phyloP scores from a whole-genome alignment of 495 filamentous ascomycete species.

The Clavariopsis aquatica region DNA sequence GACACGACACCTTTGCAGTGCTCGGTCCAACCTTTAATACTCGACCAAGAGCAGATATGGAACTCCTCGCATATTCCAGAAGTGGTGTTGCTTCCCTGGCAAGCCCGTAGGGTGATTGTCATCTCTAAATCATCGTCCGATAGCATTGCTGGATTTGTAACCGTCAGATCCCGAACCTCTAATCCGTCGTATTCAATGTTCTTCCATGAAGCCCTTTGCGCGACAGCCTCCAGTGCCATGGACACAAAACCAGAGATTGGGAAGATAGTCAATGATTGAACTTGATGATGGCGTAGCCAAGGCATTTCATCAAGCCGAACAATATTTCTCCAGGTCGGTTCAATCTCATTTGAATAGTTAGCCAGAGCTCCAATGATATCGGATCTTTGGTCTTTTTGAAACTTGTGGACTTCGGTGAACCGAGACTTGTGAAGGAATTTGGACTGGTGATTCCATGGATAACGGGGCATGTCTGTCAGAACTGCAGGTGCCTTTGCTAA shows the following conservation, averaged over 20 bases:
- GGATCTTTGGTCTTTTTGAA: not conserved
- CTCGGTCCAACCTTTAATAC: constrained; percentile 24
- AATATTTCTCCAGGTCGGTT: constrained; percentile 30
- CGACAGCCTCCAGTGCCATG: constrained; percentile 28
- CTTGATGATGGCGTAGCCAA: constrained; percentile 28
- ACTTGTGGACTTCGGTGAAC: constrained; percentile 14
- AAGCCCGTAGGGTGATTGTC: constrained; percentile 24
- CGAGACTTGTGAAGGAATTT: constrained; percentile 24
- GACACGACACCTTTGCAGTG: constrained; percentile 18
- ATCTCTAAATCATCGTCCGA: constrained; percentile 23
- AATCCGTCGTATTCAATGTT: constrained; percentile 15
- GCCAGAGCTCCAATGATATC: constrained; percentile 25
- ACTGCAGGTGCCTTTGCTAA: constrained; percentile 32
- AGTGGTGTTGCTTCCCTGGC: constrained; percentile 10
- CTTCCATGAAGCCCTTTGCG: constrained; percentile 19
- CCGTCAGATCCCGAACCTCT: constrained; percentile 13
- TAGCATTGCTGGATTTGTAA: constrained; percentile 11
- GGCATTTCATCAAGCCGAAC: constrained; percentile 27
- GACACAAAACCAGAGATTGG: constrained; percentile 27
- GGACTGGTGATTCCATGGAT: constrained; percentile 27
- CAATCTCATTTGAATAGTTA: constrained; percentile 21
- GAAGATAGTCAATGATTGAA: constrained; percentile 23
- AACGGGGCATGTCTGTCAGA: constrained; percentile 16
- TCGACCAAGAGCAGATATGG: constrained; percentile 15
- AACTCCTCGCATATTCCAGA: constrained; percentile 13